Evolutionary conservation across 257 asterid species (phyloP), one percentile per base, ranked within the genome.

Genomic region (Rehmannia glutinosa): DNA sequence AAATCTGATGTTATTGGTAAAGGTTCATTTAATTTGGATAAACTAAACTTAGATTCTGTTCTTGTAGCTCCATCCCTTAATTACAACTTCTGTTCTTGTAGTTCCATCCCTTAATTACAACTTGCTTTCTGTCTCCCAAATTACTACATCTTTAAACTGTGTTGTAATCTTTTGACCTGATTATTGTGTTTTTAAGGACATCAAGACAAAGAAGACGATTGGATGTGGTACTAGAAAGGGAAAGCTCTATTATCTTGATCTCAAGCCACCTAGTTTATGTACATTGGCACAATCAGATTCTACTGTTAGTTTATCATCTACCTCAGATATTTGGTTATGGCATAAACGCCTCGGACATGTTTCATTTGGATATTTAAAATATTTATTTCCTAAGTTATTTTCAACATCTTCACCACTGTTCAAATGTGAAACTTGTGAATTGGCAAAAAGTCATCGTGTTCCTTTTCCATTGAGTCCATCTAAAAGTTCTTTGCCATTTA

Each of bases 181-280:
- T 5, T 66, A 54, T 23, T 73, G 78, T 56, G 35, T 45, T 4
- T 73, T 67, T 53, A 41, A 58, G 61, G 66, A 74, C 15, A 74
- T 68, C 28, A 25, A 59, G 3, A 60, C 71, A 2, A 8, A 56
- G 42, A 17, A 61, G 51, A 61, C 10, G 50, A 65, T 27, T 74
- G 71, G 74, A 51, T 68, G 54, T 74, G 67, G 75, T 66, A 52
- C 52, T 68, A 68, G 25, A n/a, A 3, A 15, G 7, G 41, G 45
- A 0, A 42, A 68, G 2, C 15, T 60, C 5, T 68, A 74, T 12
- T 61, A 38, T 30, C 35, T 68, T 20, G 71, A 28, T 33, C 6
- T 50, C 49, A 58, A 4, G 32, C 30, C n/a, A n/a, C n/a, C n/a
- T n/a, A n/a, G n/a, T n/a, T n/a, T n/a, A n/a, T n/a, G n/a, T n/a